Base-by-base conservation (phyloP, 2,329 filamentous ascomycete genomes). In the Xylaria sp. region DNA sequence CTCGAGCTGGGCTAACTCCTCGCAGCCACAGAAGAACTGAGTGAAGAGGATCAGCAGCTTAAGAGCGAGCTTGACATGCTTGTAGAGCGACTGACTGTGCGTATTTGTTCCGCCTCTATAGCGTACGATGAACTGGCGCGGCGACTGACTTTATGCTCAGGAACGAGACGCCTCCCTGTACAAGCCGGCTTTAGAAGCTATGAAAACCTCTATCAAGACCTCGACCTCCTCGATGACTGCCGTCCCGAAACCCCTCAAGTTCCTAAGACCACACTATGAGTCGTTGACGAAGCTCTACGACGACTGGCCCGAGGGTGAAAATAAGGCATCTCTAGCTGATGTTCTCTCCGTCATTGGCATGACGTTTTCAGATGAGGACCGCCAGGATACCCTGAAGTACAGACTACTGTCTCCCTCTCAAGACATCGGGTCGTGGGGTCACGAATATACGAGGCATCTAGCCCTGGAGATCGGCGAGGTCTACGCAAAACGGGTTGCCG, bases 211-310 rank as follows among this genome's bases (percentile, higher is more conserved):
- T 80, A 99, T 99, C 87, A 98, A 98, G 86, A 99, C 96, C 65
- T 97, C 96, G 69, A 99, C 96, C 74, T 98, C 94, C 69, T 99
- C 97, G 55, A 99, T 99, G 96, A 99, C 96, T 58, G 96, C 96
- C 69, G 96, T 99, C 71, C 96, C 97, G 28, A 99, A 99, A 84
- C 96, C 96, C 41, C 88, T 99, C 77, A 99, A 99, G 83, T 99
- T 99, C 82, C 89, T 99, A 73, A 90, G 96, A 84, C 96, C 95
- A 75, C 95, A 99, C 82, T 99, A 98, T 84, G 92, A 97, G 82
- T 90, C 92, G 66, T 87, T 99, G 79, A 92, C 92, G 72, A 92
- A 92, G 81, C 85, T 94, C 34, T 97, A 98, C 84, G 94, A 97
- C 69, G 89, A 91, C 80, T 99, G 97, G 96, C 88, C 92, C 3